phyloP scores from a whole-genome alignment of 164 flowering plant species.

The Pachysandra terminalis region DNA sequence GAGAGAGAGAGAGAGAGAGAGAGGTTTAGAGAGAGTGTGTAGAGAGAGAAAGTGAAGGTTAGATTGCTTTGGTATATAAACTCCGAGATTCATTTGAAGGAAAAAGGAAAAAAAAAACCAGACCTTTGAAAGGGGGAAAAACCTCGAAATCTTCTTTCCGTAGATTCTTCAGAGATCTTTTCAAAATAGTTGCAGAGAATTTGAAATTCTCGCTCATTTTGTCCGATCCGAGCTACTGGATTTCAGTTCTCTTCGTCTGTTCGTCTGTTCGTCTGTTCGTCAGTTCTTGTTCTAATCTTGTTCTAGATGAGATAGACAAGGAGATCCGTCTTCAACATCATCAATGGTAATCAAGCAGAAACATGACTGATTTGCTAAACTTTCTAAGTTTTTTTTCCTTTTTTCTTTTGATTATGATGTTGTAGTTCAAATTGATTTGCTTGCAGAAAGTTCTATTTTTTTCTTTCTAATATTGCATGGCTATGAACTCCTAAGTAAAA shows the following conservation, averaged over 20 bases:
- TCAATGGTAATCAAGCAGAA: constrained; percentile 24
- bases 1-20: background rate
- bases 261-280: background rate
- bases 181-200: constrained; percentile 8
- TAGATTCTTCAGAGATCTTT: background rate
- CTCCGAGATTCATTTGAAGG: background rate
- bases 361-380: background rate
- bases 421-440: background rate
- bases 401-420: background rate
- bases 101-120: background rate
- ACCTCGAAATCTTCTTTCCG: background rate
- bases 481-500: background rate
- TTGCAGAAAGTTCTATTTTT: too few relatives aligned
- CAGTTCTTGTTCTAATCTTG: too few relatives aligned
- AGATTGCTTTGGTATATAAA: constrained; percentile 11
- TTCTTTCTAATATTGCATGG: background rate
- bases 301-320: constrained; percentile 26
- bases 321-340: constrained; percentile 20
- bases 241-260: background rate
- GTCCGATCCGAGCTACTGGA: constrained; percentile 17
- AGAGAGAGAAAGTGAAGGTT: too few relatives aligned
- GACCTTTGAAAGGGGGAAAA: background rate
- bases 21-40: too few relatives aligned
- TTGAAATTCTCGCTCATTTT: constrained; percentile 1
- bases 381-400: constrained; percentile 4